These are phyloP conservation scores for Rhododendron griersonianum DNA, from an alignment of 148 eudicot species.

Conservation along the genomic window DNA sequence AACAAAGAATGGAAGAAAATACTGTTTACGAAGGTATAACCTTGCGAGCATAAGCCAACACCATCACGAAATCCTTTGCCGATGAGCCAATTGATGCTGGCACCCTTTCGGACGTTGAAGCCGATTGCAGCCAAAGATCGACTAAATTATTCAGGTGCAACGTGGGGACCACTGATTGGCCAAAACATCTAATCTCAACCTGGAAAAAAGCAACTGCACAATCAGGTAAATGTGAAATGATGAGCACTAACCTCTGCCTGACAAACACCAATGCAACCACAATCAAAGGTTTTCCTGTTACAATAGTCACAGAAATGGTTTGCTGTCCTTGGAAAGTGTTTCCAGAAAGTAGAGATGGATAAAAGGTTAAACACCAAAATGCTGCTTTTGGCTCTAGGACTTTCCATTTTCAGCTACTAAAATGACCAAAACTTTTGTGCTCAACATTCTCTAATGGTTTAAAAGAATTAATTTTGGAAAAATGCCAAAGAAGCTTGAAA, in stretches of 20 bases:
- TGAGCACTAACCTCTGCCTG: not conserved
- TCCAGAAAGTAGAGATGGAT: not conserved
- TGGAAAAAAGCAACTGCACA: conserved; percentile 13
- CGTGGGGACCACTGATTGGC: conserved; percentile 44
- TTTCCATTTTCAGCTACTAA: not conserved
- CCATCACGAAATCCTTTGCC: conserved; percentile 66
- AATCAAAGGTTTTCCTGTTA: not conserved
- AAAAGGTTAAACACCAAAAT: not conserved
- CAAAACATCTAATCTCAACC: conserved; percentile 55
- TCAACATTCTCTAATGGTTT: not conserved
- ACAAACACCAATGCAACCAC: not conserved
- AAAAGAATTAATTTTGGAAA: not conserved
- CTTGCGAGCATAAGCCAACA: conserved; percentile 45
- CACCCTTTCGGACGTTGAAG: conserved; percentile 32
- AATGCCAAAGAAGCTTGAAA: not conserved
- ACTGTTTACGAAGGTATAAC: conserved; percentile 7
- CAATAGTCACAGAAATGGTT: not conserved
- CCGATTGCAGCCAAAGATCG: conserved; percentile 48
- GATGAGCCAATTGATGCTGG: conserved; percentile 45
- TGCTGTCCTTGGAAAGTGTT: not conserved
- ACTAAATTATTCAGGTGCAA: conserved; percentile 41
- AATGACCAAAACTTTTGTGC: not conserved
- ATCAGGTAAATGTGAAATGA: not conserved
- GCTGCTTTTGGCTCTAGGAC: not conserved
- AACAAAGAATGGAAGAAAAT: not conserved